These are phyloP conservation scores for Aureobasidium melanogenum DNA, from an alignment of 2,329 filamentous ascomycete species.

Conservation along the genomic window DNA sequence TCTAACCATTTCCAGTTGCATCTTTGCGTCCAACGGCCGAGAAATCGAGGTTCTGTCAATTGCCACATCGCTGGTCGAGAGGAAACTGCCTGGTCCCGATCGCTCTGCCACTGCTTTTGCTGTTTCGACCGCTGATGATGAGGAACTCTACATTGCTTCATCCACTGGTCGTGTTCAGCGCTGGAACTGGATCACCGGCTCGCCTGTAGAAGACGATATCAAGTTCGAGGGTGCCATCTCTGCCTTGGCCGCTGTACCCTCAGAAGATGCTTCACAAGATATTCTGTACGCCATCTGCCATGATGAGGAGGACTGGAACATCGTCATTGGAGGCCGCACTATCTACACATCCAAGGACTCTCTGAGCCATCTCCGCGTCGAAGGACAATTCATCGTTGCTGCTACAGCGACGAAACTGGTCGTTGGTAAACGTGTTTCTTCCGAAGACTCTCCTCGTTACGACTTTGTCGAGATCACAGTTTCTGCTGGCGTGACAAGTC, in stretches of 20 bases:
- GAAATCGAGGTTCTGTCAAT: constrained; percentile 75
- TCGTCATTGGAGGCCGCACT: constrained; percentile 29
- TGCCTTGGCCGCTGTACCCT: constrained; percentile 17
- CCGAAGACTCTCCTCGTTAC: constrained; percentile 20
- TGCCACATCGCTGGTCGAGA: constrained; percentile 68
- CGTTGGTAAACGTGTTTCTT: constrained; percentile 45
- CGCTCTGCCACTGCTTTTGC: constrained; percentile 43
- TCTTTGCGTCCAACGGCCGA: constrained; percentile 67
- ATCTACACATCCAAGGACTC: constrained; percentile 28
- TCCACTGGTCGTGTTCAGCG: constrained; percentile 42
- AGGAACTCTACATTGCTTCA: constrained; percentile 46
- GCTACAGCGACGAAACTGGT: constrained; percentile 48
- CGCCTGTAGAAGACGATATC: constrained; percentile 15
- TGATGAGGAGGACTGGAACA: constrained; percentile 29
- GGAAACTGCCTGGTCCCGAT: constrained; percentile 53
- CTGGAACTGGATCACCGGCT: constrained; percentile 50
- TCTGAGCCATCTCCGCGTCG: constrained; percentile 33
- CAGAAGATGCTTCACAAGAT: constrained; percentile 24
- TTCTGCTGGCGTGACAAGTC: constrained; percentile 57
- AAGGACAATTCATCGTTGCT: constrained; percentile 49
- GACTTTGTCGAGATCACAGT: constrained; percentile 45
- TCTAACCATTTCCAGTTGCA: constrained; percentile 43
- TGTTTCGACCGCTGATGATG: constrained; percentile 41
- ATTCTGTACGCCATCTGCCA: constrained; percentile 30
- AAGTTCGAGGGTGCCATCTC: constrained; percentile 15